Evolutionary conservation across 1,139 yeast genomes (phyloP), one percentile per base, ranked within the genome.

Genomic region (Ogataea hybrid): DNA sequence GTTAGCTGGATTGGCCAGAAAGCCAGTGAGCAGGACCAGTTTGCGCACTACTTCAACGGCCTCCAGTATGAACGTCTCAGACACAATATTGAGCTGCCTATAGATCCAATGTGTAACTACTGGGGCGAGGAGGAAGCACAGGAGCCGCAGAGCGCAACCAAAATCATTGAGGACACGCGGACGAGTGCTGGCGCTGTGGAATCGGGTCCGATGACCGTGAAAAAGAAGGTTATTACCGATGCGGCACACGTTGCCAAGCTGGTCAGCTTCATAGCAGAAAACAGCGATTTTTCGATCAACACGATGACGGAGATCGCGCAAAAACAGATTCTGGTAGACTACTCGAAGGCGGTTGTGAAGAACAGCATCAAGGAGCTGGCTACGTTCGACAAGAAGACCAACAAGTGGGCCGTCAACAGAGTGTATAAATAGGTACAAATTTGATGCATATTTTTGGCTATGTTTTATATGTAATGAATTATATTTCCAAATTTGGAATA

Each of bases 251-350:
- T 84, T 18, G 49, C 61, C 12, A 70, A 67, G 39, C 68, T 82
- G 14, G 67, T 75, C 7, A 65, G 69, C 28, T 79, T 81, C 42
- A 68, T 83, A 16, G 68, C 59, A 39, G 69, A 75, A 43, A 84
- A 85, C 48, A 71, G 79, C 48, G 84, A 81, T 28, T 83, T 79
- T 54, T 79, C 89, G 1, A 73, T 85, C 32, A 79, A 81, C 7
- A 81, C 95, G 3, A 68, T 89, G 46, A 83, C 86, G 1, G 96
- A 89, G 57, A 63, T 76, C 36, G 77, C 85, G 8, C 74, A 84
- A 49, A 85, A 84, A 59, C 81, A 81, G 55, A 75, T 77, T 46
- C 67, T 78, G 35, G 70, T 71, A 4, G 67, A 70, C 9, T 82
- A 77, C 49, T 78, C 90, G 15, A 85, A 85, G 57, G 77, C 77